Evolutionary conservation across 768 basidiomycete species (phyloP).

Genomic region (Auricularia sp.): DNA sequence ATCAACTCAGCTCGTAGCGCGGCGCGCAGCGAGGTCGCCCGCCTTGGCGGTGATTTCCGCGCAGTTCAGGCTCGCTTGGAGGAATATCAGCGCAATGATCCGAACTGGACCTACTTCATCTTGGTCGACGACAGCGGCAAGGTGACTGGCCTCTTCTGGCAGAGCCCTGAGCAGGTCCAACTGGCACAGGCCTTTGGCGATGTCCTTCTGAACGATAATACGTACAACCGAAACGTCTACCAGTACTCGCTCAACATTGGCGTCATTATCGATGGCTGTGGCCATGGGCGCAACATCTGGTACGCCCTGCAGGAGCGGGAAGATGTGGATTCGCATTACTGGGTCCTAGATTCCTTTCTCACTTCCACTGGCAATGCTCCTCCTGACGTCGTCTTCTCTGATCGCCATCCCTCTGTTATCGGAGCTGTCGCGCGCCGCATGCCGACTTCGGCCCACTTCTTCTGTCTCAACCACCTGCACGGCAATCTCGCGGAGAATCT

Average conservation of each 20-base stretch:
- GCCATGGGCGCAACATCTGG: conserved; percentile 1
- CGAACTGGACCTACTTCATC: conserved; percentile 17
- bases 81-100: conserved; percentile 7
- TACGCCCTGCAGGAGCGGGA: neutral
- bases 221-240: conserved; percentile 20
- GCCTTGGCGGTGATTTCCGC: conserved; percentile 20
- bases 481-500: conserved; percentile 20
- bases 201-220: conserved; percentile 24
- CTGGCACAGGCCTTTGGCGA: conserved; percentile 17
- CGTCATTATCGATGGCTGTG: conserved; percentile 20
- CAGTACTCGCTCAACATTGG: conserved; percentile 20
- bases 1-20: conserved; percentile 12
- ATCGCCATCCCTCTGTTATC: conserved; percentile 14
- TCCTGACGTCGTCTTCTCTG: neutral
- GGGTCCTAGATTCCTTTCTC: neutral
- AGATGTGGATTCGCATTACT: neutral
- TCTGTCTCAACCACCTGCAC: conserved; percentile 22
- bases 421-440: conserved; percentile 9
- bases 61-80: conserved; percentile 17
- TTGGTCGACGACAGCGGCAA: conserved; percentile 11
- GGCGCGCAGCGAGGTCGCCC: conserved; percentile 12
- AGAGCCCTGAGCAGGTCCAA: conserved; percentile 19
- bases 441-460: conserved; percentile 17
- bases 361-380: neutral
- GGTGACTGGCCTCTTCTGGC: conserved; percentile 22